These are phyloP conservation scores for Blastomyces silverae DNA, from an alignment of 2,329 filamentous ascomycete genomes.

Conservation along the genomic window DNA sequence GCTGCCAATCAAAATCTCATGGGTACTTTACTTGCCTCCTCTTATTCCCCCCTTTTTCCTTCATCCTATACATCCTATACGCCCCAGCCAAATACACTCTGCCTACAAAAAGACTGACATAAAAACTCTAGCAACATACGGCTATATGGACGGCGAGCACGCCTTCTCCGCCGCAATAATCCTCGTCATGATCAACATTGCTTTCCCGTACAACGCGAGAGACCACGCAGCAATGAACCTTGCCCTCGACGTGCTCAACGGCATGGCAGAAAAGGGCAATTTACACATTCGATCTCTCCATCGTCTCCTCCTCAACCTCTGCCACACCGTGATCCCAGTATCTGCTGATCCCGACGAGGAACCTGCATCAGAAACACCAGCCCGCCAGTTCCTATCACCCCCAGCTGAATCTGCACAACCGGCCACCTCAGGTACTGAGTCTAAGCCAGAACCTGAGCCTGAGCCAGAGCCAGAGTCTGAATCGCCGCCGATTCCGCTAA, in stretches of 20 bases:
- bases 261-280: conserved; percentile 51
- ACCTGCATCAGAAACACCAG: conserved; percentile 9
- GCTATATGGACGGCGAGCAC: conserved; percentile 54
- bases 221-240: conserved; percentile 44
- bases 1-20: conserved; percentile 47
- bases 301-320: conserved; percentile 35
- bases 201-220: conserved; percentile 44
- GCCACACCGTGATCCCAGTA: conserved; percentile 27
- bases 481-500: conserved; percentile 17
- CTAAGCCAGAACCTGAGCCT: conserved; percentile 3
- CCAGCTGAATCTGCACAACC: conserved; percentile 3
- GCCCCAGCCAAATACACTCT: no score
- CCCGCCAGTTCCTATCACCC: conserved; percentile 21
- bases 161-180: conserved; percentile 50
- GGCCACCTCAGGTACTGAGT: background rate
- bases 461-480: background rate
- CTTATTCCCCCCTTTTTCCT: background rate
- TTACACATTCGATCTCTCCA: conserved; percentile 43
- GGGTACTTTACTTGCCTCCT: conserved; percentile 32
- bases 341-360: conserved; percentile 14
- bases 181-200: conserved; percentile 50
- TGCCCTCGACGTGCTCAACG: conserved; percentile 43
- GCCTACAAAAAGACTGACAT: background rate
- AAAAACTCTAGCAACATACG: conserved; percentile 45
- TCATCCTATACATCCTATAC: background rate